Conservation (phyloP, 2,329 filamentous ascomycete genomes). For the Sporothrix sp. region DNA sequence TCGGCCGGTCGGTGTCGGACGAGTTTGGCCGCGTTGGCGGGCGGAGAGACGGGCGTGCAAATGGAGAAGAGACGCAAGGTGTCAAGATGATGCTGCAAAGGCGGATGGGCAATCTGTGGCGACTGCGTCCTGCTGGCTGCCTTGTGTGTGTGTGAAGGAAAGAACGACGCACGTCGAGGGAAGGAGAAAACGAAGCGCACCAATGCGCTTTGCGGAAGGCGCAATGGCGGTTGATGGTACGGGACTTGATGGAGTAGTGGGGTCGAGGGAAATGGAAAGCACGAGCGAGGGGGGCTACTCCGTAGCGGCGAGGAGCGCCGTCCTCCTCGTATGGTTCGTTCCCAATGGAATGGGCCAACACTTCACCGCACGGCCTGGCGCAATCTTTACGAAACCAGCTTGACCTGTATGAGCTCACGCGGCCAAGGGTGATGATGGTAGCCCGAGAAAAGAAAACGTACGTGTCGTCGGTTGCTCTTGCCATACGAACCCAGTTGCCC, state of each 20-base stretch:
- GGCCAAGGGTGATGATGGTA: too few species aligned
- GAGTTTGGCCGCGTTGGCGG: neutral
- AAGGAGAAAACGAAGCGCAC: neutral
- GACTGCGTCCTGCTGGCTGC: slow-evolving; percentile 1
- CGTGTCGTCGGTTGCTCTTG: too few species aligned
- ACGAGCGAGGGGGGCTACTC: too few species aligned
- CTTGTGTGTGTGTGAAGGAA: neutral
- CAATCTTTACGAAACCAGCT: too few species aligned
- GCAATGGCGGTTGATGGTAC: neutral
- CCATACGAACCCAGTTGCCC: too few species aligned
- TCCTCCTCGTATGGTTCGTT: too few species aligned
- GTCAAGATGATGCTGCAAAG: neutral
- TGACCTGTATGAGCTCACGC: too few species aligned
- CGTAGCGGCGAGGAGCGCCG: too few species aligned
- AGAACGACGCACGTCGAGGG: neutral
- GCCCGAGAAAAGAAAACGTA: too few species aligned
- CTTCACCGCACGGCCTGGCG: too few species aligned
- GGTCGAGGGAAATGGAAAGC: neutral
- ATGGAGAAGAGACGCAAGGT: neutral
- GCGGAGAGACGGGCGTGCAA: neutral
- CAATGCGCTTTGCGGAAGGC: neutral
- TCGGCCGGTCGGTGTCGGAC: neutral
- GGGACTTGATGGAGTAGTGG: neutral
- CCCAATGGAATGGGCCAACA: too few species aligned
- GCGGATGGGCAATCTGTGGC: neutral